Evolutionary conservation across 139 green algal species (phyloP).

Genomic region (Diplosphaera chodatii): DNA sequence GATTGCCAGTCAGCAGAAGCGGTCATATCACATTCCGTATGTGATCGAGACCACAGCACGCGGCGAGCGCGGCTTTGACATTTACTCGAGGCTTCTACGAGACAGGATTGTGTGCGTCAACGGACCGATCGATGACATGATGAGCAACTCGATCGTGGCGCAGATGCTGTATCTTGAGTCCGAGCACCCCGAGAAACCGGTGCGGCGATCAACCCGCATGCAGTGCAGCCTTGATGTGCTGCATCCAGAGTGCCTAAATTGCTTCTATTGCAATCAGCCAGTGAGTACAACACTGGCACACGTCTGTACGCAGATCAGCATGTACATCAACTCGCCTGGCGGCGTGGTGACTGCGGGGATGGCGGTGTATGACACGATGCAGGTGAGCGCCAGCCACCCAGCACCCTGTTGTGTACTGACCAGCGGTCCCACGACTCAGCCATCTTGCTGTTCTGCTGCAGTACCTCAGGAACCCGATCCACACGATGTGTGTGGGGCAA

Average conservation of each 20-base stretch:
- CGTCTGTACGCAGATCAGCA: slow-evolving; percentile 70
- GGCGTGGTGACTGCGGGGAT: slow-evolving; percentile 88
- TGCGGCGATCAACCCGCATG: no score
- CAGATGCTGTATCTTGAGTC: slow-evolving; percentile 93
- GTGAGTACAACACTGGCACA: no score
- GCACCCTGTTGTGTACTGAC: neutral
- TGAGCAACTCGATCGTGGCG: slow-evolving; percentile 72
- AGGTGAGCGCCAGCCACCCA: no score
- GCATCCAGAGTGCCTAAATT: no score
- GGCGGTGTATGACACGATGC: slow-evolving; percentile 99
- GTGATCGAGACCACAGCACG: slow-evolving; percentile 52
- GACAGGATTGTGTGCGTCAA: slow-evolving; percentile 89
- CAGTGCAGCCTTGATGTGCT: no score
- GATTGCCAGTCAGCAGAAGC: neutral
- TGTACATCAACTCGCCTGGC: slow-evolving; percentile 97
- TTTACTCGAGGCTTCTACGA: slow-evolving; percentile 84
- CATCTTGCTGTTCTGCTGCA: slow-evolving; percentile 23
- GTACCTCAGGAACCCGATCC: slow-evolving; percentile 87
- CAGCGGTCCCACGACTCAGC: no score
- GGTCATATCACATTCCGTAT: slow-evolving; percentile 42
- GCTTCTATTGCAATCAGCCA: no score
- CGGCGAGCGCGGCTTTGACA: slow-evolving; percentile 86
- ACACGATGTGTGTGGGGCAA: slow-evolving; percentile 90
- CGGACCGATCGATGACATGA: slow-evolving; percentile 78
- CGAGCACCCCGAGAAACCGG: slow-evolving; percentile 85